Conservation (phyloP, 1,284 basidiomycete species). For the Taiwanofungus camphoratus region DNA sequence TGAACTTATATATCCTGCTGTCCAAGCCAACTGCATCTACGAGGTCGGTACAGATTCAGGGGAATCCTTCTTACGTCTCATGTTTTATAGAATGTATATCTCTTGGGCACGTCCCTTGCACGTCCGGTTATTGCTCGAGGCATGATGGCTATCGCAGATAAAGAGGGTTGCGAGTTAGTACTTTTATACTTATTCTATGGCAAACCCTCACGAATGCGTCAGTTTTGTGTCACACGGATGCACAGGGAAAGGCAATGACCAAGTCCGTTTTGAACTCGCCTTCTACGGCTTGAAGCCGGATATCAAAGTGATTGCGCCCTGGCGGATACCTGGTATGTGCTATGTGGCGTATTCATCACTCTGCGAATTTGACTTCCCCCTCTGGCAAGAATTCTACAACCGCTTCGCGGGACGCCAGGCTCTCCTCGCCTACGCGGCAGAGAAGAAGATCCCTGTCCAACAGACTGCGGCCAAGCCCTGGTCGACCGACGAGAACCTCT, state of each 20-base stretch:
- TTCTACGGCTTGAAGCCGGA: constrained; percentile 98
- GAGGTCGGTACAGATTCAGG: constrained; percentile 49
- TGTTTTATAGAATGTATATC: constrained; percentile 78
- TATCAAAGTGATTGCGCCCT: constrained; percentile 98
- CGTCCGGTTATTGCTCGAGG: constrained; percentile 98
- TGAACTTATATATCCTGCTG: constrained; percentile 95
- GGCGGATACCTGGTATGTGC: constrained; percentile 85
- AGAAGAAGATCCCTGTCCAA: constrained; percentile 89
- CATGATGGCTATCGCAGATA: constrained; percentile 93
- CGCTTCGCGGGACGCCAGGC: constrained; percentile 95
- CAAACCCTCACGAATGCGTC: constrained; percentile 3
- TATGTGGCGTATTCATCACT: too few relatives aligned
- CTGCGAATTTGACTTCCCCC: too few relatives aligned
- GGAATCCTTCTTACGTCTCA: constrained; percentile 1
- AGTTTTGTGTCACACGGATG: constrained; percentile 97
- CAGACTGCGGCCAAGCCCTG: constrained; percentile 98
- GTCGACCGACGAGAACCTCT: constrained; percentile 99
- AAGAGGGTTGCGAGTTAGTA: constrained; percentile 87
- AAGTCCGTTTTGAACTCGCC: constrained; percentile 98
- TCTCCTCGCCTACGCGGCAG: constrained; percentile 85
- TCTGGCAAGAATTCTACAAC: constrained; percentile 87
- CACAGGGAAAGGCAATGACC: constrained; percentile 99
- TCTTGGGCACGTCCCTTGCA: constrained; percentile 95
- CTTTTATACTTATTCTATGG: background rate
- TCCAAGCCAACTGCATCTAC: constrained; percentile 99